A percentile compares a stretch with the other conserved stretches of the same genome.
Conservation (phyloP, 2,329 filamentous ascomycete species). For the Dactylellina leptospora region DNA sequence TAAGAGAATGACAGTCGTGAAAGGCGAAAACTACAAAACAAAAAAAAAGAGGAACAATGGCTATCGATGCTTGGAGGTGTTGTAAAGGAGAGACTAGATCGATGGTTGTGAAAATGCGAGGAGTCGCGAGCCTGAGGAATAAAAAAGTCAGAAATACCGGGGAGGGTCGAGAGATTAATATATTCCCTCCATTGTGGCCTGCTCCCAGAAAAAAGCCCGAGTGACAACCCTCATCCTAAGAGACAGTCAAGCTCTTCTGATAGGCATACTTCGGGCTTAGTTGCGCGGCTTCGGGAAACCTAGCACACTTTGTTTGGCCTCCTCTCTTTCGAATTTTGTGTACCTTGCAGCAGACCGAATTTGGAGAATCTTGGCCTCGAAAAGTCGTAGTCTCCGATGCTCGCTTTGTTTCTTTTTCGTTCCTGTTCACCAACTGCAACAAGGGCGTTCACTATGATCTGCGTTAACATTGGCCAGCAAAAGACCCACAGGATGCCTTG, state of each 20-base stretch:
- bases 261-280: constrained; percentile 44
- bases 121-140: constrained; percentile 45
- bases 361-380: constrained; percentile 47
- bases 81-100: constrained; percentile 54
- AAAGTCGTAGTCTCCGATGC: constrained; percentile 13
- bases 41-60: constrained; percentile 38
- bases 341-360: constrained; percentile 53
- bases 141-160: constrained; percentile 40
- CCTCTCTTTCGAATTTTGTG: constrained; percentile 52
- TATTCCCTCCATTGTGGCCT: constrained; percentile 35
- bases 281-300: constrained; percentile 53
- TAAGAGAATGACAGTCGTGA: constrained; percentile 51
- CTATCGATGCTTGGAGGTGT: constrained; percentile 48
- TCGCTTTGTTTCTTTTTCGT: constrained; percentile 41
- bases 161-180: constrained; percentile 54
- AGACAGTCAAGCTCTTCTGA: constrained; percentile 51
- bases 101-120: constrained; percentile 51
- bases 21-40: constrained; percentile 29
- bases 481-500: constrained; percentile 50
- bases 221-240: constrained; percentile 46
- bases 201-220: constrained; percentile 48
- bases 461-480: constrained; percentile 50
- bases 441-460: constrained; percentile 51
- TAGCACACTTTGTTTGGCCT: constrained; percentile 46
- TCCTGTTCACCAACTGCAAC: constrained; percentile 31